Evolutionary conservation across 2,329 filamentous ascomycete genomes (phyloP).

Genomic region (Nectriaceae sp.): DNA sequence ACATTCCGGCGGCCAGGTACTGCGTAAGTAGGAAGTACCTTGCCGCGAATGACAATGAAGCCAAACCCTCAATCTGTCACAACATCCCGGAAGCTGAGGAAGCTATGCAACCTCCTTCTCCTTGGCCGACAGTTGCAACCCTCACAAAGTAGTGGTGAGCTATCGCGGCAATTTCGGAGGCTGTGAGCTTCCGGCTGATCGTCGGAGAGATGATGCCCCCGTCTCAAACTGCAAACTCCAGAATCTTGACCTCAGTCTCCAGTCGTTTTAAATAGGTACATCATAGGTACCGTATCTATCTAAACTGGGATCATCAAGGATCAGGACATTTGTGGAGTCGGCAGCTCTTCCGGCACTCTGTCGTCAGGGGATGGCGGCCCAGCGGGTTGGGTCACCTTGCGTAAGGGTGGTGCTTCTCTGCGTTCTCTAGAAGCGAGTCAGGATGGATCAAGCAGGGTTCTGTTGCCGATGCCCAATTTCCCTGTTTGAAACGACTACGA

Average conservation of each 20-base stretch:
- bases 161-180: not conserved
- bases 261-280: too few species aligned
- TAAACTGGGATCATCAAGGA: not conserved
- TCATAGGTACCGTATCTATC: not conserved
- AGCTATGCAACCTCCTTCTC: constrained; percentile 4
- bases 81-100: constrained; percentile 10
- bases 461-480: constrained; percentile 22
- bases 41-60: constrained; percentile 16
- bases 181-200: not conserved
- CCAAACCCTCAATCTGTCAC: constrained; percentile 17
- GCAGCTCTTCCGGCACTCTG: constrained; percentile 34
- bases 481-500: constrained; percentile 24
- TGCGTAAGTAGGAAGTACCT: constrained; percentile 1
- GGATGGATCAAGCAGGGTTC: constrained; percentile 16
- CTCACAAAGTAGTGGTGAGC: constrained; percentile 1
- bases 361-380: constrained; percentile 29
- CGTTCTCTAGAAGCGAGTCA: constrained; percentile 23
- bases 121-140: constrained; percentile 19
- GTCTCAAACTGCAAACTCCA: not conserved
- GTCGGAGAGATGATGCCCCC: not conserved
- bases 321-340: constrained; percentile 27
- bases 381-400: constrained; percentile 25
- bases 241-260: not conserved
- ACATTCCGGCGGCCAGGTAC: constrained; percentile 20
- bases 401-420: constrained; percentile 15